phyloP scores from a whole-genome alignment of 2,329 filamentous ascomycete genomes.

The Herpotrichia juniperi region DNA sequence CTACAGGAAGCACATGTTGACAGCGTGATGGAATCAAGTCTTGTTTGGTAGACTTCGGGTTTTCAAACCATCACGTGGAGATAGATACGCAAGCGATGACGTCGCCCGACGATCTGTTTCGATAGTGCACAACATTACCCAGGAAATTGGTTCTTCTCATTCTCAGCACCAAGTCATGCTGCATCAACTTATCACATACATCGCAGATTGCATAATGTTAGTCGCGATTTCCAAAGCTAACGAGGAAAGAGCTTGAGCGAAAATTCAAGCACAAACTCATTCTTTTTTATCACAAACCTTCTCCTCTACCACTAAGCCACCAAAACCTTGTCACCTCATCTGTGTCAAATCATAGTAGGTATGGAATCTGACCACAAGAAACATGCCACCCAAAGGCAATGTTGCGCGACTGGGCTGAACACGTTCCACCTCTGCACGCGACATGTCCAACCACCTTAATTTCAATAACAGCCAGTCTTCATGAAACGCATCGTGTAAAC shows the following conservation, averaged over 20 bases:
- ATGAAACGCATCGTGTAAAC: not conserved
- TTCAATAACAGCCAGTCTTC: no score
- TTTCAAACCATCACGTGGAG: constrained; percentile 1
- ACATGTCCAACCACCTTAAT: no score
- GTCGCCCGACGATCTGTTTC: constrained; percentile 12
- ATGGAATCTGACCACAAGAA: not conserved
- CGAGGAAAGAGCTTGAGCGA: no score
- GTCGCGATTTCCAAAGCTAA: no score
- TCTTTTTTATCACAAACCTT: no score
- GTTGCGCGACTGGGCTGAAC: not conserved
- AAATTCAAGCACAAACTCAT: no score
- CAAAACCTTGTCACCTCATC: not conserved
- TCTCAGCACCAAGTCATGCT: not conserved
- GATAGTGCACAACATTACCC: constrained; percentile 7
- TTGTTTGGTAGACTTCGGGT: not conserved
- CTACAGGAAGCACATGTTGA: not conserved
- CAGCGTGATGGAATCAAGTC: not conserved
- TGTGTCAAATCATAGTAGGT: not conserved
- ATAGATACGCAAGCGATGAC: constrained; percentile 14
- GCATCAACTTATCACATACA: not conserved
- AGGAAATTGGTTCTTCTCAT: not conserved
- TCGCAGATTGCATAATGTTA: no score
- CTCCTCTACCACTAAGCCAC: not conserved
- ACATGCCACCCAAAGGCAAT: not conserved
- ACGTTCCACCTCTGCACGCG: not conserved